Percentiles rank a stretch among this genome's conserved stretches.
Conservation (phyloP, 2,329 filamentous ascomycete genomes). For the Paecilomyces niveus region DNA sequence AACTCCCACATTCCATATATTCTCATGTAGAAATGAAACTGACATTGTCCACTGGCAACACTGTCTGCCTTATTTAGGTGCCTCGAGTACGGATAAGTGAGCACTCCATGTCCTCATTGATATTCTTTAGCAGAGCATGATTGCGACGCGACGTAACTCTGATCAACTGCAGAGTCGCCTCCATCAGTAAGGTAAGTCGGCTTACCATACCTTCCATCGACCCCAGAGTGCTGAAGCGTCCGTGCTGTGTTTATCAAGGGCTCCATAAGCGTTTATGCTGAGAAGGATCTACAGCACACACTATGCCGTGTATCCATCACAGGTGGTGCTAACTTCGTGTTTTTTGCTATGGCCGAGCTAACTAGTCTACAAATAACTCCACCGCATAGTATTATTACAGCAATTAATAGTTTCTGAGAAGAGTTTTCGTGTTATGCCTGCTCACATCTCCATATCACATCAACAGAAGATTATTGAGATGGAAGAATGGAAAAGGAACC, state of each 20-base stretch:
- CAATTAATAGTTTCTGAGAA: constrained; percentile 9
- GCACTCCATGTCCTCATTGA: neutral
- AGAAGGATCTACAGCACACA: neutral
- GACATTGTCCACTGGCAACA: neutral
- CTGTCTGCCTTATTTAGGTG: neutral
- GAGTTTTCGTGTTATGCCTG: neutral
- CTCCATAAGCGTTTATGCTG: neutral
- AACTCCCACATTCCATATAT: neutral
- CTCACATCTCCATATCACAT: neutral
- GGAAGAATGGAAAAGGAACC: neutral
- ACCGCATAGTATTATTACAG: neutral
- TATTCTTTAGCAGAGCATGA: neutral
- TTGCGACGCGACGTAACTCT: neutral
- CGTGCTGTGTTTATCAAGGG: neutral
- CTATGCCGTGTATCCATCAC: neutral
- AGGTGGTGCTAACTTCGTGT: neutral
- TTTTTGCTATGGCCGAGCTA: neutral
- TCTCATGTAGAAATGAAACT: neutral
- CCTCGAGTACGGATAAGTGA: neutral
- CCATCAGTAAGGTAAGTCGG: neutral
- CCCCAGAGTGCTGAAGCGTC: neutral
- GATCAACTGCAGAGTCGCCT: neutral
- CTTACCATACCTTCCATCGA: neutral
- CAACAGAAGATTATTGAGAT: neutral
- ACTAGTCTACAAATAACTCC: neutral